Evolutionary conservation across 768 basidiomycete genomes (phyloP).

Genomic region (Hericium rajendrae): DNA sequence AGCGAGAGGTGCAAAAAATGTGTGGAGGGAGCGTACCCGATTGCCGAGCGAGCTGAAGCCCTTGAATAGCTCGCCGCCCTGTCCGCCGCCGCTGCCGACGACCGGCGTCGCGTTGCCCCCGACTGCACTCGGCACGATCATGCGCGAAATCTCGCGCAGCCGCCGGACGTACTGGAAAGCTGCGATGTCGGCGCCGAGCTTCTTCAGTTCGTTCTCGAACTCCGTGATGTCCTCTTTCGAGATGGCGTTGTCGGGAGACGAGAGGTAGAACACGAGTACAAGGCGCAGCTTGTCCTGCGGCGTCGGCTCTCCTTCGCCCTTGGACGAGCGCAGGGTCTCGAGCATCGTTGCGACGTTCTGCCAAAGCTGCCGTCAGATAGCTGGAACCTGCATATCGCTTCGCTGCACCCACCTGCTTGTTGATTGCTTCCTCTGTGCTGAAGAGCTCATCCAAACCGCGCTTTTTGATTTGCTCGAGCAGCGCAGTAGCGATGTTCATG

Average conservation of each 20-base stretch:
- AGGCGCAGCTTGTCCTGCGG: slow-evolving; percentile 86
- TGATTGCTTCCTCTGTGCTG: slow-evolving; percentile 86
- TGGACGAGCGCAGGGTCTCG: slow-evolving; percentile 71
- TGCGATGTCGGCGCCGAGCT: slow-evolving; percentile 66
- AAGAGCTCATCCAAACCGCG: slow-evolving; percentile 95
- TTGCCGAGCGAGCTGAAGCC: slow-evolving; percentile 91
- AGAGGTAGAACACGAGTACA: slow-evolving; percentile 91
- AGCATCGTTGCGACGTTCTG: slow-evolving; percentile 75
- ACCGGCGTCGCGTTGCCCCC: slow-evolving; percentile 59
- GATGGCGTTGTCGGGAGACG: slow-evolving; percentile 68
- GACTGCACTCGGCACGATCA: slow-evolving; percentile 66
- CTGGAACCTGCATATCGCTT: background rate
- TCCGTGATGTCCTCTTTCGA: slow-evolving; percentile 85
- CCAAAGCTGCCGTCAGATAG: background rate
- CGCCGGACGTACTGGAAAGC: slow-evolving; percentile 91
- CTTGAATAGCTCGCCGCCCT: slow-evolving; percentile 83
- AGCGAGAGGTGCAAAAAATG: background rate
- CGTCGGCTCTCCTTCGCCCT: slow-evolving; percentile 56
- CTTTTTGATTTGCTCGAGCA: slow-evolving; percentile 91
- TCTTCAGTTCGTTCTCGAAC: slow-evolving; percentile 79
- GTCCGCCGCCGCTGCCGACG: slow-evolving; percentile 44
- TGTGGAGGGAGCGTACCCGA: slow-evolving; percentile 41
- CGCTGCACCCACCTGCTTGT: slow-evolving; percentile 62
- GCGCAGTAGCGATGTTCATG: slow-evolving; percentile 97
- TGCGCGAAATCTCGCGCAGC: slow-evolving; percentile 83